Conservation (phyloP, 139 green algal species). For the Chlorella vulgaris region DNA sequence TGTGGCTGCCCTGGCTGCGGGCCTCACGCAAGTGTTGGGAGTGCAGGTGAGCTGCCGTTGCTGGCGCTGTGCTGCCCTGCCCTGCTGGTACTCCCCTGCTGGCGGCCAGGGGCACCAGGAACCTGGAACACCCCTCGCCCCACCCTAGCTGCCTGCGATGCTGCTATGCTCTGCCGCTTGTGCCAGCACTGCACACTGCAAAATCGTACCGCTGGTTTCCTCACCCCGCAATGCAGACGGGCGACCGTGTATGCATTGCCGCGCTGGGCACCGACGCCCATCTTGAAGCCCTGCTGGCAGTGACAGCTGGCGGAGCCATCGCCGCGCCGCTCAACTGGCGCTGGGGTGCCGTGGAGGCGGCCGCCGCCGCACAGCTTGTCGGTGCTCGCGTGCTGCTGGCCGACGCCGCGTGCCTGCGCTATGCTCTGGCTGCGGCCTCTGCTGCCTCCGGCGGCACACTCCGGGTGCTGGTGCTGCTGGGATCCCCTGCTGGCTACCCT, state of each 20-base stretch:
- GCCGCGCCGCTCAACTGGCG: constrained; percentile 76
- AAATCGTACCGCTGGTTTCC: background rate
- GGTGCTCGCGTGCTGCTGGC: background rate
- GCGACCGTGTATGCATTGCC: constrained; percentile 53
- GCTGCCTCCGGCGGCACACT: background rate
- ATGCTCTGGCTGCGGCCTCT: constrained; percentile 5
- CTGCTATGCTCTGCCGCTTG: background rate
- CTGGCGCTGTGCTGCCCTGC: background rate
- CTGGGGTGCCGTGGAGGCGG: constrained; percentile 23
- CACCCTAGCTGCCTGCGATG: background rate
- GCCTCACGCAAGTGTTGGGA: constrained; percentile 32
- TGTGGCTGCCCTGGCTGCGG: constrained; percentile 51
- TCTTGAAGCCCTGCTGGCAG: constrained; percentile 65
- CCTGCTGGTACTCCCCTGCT: background rate
- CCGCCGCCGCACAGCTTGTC: constrained; percentile 9
- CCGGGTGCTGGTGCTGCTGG: constrained; percentile 12
- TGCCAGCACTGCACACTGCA: background rate
- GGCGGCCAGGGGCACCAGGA: background rate
- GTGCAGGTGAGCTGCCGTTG: constrained; percentile 8
- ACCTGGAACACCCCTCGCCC: background rate
- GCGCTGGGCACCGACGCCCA: constrained; percentile 43
- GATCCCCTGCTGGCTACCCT: background rate
- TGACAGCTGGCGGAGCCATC: constrained; percentile 62
- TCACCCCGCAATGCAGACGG: constrained; percentile 3
- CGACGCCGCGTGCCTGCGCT: constrained; percentile 28